Evolutionary conservation across 2,329 filamentous ascomycete species (phyloP), one percentile per base, ranked within the genome.

Genomic region (Cadophora malorum): DNA sequence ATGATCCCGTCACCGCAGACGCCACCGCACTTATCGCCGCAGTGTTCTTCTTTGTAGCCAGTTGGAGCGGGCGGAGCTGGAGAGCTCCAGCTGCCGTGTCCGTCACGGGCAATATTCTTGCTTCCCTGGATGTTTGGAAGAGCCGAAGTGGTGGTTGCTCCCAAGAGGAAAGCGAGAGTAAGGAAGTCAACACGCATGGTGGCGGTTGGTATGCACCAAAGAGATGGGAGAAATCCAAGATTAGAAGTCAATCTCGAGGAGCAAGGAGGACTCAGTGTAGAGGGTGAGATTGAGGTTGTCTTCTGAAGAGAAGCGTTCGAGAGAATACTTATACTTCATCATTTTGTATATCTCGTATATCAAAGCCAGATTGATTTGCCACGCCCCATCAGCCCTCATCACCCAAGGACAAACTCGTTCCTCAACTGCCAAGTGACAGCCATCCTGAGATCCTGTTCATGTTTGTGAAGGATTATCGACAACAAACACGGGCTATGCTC

Each of bases 21-120:
- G 1, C 67, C 67, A 7, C 64, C 67, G 47, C 67, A 69, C 1
- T 64, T 49, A 28, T 60, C 55, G 19, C 63, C 63, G 23, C 66
- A 67, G 31, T 41, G 23, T 63, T 35, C 45, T 47, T 33, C 33
- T 47, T 33, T n/a, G 45, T 62, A 21, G 21, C 23, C 23, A 19
- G 47, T 21, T 45, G 62, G 62, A 19, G 31, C 19, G 3, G 31
- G 23, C 33, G 47, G 62, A 25, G 62, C 21, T 12, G 62, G 31
- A 28, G 49, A 21, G 6, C 21, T 14, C 47, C 33, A 53, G 49
- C 19, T 64, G 33, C 23, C 23, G 23, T 64, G 21, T 7, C 33
- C 31, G 21, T 41, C 33, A 8, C 21, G 47, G 33, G 31, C 41
- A 49, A 45, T 38, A 49, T 41, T 64, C n/a, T 41, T 33, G 41